phyloP scores from a whole-genome alignment of 176 grass and related monocot genomes.

The Cocos nucifera region DNA sequence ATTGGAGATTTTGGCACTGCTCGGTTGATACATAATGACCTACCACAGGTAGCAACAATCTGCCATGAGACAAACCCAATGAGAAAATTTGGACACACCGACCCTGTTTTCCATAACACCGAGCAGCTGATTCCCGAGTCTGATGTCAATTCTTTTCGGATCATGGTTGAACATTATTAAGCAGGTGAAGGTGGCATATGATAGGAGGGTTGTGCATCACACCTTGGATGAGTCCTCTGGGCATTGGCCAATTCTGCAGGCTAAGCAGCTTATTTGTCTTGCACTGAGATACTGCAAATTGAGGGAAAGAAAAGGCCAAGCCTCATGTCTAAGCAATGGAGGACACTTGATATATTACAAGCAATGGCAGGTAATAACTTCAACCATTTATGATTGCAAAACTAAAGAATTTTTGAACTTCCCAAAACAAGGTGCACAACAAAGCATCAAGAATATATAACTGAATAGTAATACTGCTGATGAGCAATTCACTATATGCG shows the following conservation, averaged over 20 bases:
- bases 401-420: no score
- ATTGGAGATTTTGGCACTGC: constrained; percentile 54
- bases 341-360: constrained; percentile 22
- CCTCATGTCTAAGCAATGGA: constrained; percentile 35
- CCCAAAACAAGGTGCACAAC: no score
- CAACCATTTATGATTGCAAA: neutral
- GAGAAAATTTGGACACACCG: constrained; percentile 41
- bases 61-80: constrained; percentile 31
- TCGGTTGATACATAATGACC: constrained; percentile 25
- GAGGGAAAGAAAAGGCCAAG: constrained; percentile 33
- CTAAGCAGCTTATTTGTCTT: constrained; percentile 23
- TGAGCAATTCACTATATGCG: no score
- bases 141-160: constrained; percentile 36
- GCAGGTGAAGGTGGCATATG: constrained; percentile 19
- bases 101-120: constrained; percentile 37
- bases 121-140: constrained; percentile 44
- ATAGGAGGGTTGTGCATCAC: constrained; percentile 7
- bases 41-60: constrained; percentile 29
- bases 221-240: constrained; percentile 34
- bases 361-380: constrained; percentile 14
- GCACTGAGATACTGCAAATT: constrained; percentile 32
- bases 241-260: constrained; percentile 33
- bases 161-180: constrained; percentile 32
- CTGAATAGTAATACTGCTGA: no score
- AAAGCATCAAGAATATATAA: no score